Evolutionary conservation across 1,284 basidiomycete genomes (phyloP), one percentile per base, ranked within the genome.

Genomic region (Neonothopanus nambi): DNA sequence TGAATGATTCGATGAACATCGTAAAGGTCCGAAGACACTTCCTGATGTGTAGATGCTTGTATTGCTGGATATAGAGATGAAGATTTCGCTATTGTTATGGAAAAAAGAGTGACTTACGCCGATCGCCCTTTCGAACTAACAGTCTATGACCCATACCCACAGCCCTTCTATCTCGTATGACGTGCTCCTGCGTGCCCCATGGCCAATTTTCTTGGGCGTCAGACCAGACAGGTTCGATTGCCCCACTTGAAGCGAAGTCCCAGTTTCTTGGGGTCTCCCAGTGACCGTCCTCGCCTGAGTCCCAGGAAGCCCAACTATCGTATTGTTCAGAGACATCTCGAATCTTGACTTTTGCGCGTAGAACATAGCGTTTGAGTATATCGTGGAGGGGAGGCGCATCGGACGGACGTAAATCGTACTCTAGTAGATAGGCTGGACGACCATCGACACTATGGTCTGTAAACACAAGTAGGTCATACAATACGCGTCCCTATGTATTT

Each of bases 381-480:
- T 80, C 67, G 18, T 86, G 66, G 35, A 96, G 72, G 0, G 84
- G 70, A 0, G 79, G 78, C 15, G 81, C 80, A 48, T 86, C 80
- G 52, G 77, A 80, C 8, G 71, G 69, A 37, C 76, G 74, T 1
- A 79, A 71, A 67, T 88, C 90, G 62, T 85, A 87, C 69, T 95
- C 95, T 64, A 95, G 71, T 51, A 90, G 71, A 67, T 85, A 92
- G 33, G 77, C 81, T 38, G 69, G 76, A 57, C 78, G 74, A 24
- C 75, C 81, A 42, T 69, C 72, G 24, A 67, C 55, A 39, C 73
- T 74, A 35, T 75, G 74, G 62, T 76, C 75, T 37, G 87, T 85
- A 67, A 94, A 91, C 53, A 96, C 76, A 69, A 98, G 94, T 38
- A 88, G 75, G 67, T 98, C 94, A 64, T 95, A 87, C 33, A 98